Conservation (phyloP, 1,139 yeast genomes). For the Hyphopichia khmerensis region DNA sequence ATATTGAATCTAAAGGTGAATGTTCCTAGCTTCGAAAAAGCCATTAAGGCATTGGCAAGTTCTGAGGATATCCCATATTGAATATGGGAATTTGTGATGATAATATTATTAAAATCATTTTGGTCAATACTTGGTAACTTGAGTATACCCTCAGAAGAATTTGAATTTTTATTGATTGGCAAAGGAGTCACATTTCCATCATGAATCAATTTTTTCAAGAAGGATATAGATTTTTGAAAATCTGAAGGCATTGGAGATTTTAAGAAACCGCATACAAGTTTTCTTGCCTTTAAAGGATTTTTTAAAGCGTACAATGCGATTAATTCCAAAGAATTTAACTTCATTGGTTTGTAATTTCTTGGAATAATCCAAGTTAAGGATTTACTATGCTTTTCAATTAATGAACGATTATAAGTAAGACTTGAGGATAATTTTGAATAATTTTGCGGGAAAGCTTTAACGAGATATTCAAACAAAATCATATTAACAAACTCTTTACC, state of each 20-base stretch:
- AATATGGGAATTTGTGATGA: not conserved
- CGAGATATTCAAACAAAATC: not conserved
- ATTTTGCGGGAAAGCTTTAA: not conserved
- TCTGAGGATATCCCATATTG: not conserved
- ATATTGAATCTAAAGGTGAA: not conserved
- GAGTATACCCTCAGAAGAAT: too few relatives aligned
- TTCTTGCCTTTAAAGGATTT: not conserved
- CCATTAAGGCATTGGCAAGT: not conserved
- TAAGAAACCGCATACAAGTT: not conserved
- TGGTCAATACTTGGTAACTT: too few relatives aligned
- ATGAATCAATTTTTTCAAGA: not conserved
- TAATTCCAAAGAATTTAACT: not conserved
- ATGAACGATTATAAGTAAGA: not conserved
- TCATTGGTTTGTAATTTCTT: not conserved
- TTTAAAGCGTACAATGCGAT: not conserved
- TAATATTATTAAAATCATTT: not conserved
- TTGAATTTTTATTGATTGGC: not conserved
- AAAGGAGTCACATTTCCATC: not conserved
- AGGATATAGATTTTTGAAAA: not conserved
- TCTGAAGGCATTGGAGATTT: not conserved
- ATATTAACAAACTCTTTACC: not conserved
- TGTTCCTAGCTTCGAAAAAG: not conserved
- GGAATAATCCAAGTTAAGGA: not conserved
- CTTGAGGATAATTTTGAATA: not conserved
- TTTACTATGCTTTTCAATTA: not conserved